Percentiles rank a stretch among this genome's conserved stretches.
Conservation (phyloP, 2,329 filamentous ascomycete genomes). For the Arthrobotrys entomopaga region DNA sequence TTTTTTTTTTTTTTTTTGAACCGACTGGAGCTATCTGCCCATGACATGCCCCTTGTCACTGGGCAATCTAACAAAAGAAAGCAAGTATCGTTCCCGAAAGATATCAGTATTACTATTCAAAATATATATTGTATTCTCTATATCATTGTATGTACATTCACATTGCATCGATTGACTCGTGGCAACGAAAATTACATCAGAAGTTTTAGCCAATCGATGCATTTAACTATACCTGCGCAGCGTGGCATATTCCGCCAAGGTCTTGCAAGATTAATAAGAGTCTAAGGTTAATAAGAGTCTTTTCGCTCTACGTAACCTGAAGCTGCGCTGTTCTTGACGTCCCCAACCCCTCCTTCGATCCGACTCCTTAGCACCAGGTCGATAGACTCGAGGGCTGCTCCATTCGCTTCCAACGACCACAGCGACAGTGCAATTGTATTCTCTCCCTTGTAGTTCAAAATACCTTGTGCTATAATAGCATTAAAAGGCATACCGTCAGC, state of each 20-base stretch:
- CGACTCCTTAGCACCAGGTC: constrained; percentile 66
- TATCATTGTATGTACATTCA: too few species aligned
- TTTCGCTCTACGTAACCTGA: constrained; percentile 26
- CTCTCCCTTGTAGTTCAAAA: constrained; percentile 75
- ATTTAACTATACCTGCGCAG: too few species aligned
- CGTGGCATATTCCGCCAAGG: too few species aligned
- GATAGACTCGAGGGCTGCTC: constrained; percentile 69
- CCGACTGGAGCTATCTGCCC: constrained; percentile 3
- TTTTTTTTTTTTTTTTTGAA: constrained; percentile 21
- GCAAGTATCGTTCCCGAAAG: too few species aligned
- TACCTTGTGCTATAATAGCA: constrained; percentile 58
- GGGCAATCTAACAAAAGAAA: not conserved
- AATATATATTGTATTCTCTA: too few species aligned
- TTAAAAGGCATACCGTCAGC: too few species aligned
- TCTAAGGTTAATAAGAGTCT: constrained; percentile 21
- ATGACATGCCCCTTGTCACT: not conserved
- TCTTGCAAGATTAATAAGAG: constrained; percentile 20
- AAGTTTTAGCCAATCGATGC: too few species aligned
- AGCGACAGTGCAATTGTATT: constrained; percentile 76
- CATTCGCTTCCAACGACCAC: constrained; percentile 72
- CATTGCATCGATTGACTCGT: too few species aligned
- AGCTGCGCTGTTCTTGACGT: constrained; percentile 61
- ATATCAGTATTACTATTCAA: too few species aligned
- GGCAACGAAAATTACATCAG: too few species aligned
- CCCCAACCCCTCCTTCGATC: constrained; percentile 66